Percentiles rank a stretch among this genome's conserved stretches.
Evolutionary conservation across 345 rosid species (phyloP).

Genomic region (Heritiera littoralis): DNA sequence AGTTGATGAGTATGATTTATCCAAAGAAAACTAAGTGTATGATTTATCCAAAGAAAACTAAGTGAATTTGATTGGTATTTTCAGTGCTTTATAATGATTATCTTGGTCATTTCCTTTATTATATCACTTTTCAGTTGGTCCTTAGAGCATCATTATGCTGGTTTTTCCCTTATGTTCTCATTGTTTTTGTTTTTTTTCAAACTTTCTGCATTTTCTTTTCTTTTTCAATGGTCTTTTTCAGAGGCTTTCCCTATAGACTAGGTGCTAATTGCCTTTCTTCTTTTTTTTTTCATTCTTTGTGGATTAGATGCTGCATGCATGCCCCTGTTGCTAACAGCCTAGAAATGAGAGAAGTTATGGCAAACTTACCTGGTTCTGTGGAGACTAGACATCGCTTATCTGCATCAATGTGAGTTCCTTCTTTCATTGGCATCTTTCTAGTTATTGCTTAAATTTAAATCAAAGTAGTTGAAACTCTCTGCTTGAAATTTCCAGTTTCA

Average conservation of each 20-base stretch:
- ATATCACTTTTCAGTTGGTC: constrained; percentile 8
- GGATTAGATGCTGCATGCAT: constrained; percentile 22
- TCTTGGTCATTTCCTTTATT: not conserved
- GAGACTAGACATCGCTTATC: constrained; percentile 19
- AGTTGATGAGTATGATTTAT: not conserved
- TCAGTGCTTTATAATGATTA: not conserved
- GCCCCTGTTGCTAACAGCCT: constrained; percentile 11
- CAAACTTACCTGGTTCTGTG: constrained; percentile 13
- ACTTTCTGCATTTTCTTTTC: not conserved
- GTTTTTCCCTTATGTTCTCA: not conserved
- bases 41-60: not conserved
- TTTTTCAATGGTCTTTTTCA: not conserved
- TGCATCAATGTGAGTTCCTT: constrained; percentile 25
- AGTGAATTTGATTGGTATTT: constrained; percentile 3
- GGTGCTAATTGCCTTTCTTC: not conserved
- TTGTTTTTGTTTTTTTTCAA: not conserved
- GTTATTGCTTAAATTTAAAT: not conserved
- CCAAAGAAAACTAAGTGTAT: not conserved
- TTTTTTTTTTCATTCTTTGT: not conserved
- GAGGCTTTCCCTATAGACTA: constrained; percentile 2
- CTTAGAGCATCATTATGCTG: not conserved
- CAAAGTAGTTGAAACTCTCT: not conserved
- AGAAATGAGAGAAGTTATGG: constrained; percentile 22
- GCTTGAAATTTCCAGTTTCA: not conserved
- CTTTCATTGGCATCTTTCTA: not conserved